Percentiles rank a stretch among this genome's conserved stretches.
Evolutionary conservation across 805 yeast genomes (phyloP).

Genomic region (Barnettozyma pratensis): DNA sequence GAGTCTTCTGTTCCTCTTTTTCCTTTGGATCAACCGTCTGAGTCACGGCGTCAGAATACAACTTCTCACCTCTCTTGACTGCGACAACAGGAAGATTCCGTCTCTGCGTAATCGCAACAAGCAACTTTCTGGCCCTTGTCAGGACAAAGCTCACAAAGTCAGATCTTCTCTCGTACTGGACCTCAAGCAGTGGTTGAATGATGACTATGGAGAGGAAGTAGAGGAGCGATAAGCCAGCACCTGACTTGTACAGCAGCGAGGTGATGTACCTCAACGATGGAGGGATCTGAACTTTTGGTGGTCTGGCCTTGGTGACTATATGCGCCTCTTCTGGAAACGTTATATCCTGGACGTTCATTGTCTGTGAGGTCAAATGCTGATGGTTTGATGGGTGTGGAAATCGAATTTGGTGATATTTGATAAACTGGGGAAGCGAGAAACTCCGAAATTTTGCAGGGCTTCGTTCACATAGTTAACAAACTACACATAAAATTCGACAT

Average conservation of each 20-base stretch:
- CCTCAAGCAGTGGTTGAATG: conserved; percentile 36
- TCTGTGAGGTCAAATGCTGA: not conserved
- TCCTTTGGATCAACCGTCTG: conserved; percentile 18
- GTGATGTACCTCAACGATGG: conserved; percentile 22
- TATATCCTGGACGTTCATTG: conserved; percentile 8
- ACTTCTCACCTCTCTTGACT: conserved; percentile 34
- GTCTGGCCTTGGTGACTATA: conserved; percentile 1
- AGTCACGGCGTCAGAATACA: conserved; percentile 32
- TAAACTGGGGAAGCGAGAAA: not conserved
- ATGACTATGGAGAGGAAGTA: conserved; percentile 29
- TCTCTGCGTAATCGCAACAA: conserved; percentile 25
- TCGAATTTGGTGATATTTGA: not conserved
- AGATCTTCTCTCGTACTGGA: conserved; percentile 35
- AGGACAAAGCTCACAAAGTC: conserved; percentile 29
- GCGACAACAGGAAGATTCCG: conserved; percentile 36
- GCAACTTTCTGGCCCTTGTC: conserved; percentile 24
- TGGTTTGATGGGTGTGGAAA: not conserved
- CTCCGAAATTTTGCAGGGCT: too few species aligned
- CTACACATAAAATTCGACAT: too few species aligned
- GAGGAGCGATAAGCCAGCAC: conserved; percentile 26
- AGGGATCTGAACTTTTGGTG: conserved; percentile 12
- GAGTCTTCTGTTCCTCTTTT: not conserved
- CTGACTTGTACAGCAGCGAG: conserved; percentile 31
- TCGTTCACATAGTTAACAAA: too few species aligned
- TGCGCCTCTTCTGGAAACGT: conserved; percentile 20